A percentile compares a stretch with the other conserved stretches of the same genome.
Evolutionary conservation across 495 filamentous ascomycete genomes (phyloP).

Genomic region (Opeltia flavorubescens): DNA sequence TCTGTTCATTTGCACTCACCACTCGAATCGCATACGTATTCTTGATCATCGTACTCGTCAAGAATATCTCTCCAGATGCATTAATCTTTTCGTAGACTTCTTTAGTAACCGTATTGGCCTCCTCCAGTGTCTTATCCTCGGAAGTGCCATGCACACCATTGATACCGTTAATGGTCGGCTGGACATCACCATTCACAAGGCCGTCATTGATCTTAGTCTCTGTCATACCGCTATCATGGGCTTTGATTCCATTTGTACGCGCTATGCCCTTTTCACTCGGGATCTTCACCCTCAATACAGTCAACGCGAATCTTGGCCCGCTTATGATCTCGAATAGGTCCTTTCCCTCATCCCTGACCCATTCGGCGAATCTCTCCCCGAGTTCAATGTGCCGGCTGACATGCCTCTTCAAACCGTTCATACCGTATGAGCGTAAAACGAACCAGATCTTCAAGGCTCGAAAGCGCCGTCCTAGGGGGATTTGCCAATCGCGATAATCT

Average conservation of each 20-base stretch:
- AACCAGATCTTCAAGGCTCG: slow-evolving; percentile 93
- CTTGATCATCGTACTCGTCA: slow-evolving; percentile 66
- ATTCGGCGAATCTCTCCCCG: slow-evolving; percentile 53
- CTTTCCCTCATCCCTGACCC: slow-evolving; percentile 36
- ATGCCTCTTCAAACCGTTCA: slow-evolving; percentile 61
- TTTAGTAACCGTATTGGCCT: slow-evolving; percentile 56
- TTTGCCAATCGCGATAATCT: slow-evolving; percentile 97
- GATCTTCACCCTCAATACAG: slow-evolving; percentile 47
- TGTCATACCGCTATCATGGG: not conserved
- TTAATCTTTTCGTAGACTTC: slow-evolving; percentile 68
- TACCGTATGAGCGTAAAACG: slow-evolving; percentile 75
- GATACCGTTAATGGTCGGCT: not conserved
- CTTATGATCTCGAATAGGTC: slow-evolving; percentile 73
- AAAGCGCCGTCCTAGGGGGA: slow-evolving; percentile 89
- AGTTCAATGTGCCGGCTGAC: slow-evolving; percentile 51
- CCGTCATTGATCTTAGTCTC: slow-evolving; percentile 8
- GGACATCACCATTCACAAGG: not conserved
- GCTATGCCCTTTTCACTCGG: slow-evolving; percentile 10
- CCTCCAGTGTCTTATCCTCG: slow-evolving; percentile 20
- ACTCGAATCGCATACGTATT: slow-evolving; percentile 71
- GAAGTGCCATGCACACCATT: not conserved
- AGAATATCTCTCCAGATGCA: slow-evolving; percentile 61
- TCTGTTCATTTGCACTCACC: slow-evolving; percentile 52
- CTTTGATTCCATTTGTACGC: slow-evolving; percentile 1
- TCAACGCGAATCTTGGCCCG: slow-evolving; percentile 64